Conservation (phyloP, 2,329 filamentous ascomycete genomes). For the Aspergillus sp. region DNA sequence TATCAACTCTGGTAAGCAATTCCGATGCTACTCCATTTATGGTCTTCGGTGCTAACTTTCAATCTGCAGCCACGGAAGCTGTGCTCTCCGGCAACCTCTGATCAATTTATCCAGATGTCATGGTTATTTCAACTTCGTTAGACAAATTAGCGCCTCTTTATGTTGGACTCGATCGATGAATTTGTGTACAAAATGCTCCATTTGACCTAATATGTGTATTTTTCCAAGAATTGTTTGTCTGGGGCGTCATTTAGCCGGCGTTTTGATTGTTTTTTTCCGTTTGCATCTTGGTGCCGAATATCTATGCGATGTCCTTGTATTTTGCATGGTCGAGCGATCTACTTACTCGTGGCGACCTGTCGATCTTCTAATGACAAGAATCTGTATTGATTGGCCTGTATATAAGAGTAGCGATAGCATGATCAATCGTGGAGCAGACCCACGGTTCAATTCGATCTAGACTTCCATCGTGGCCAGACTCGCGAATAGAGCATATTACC, state of each 20-base stretch:
- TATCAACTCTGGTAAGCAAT: constrained; percentile 78
- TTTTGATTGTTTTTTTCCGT: not conserved
- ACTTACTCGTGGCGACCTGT: not conserved
- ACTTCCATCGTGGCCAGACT: not conserved
- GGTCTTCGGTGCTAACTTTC: not conserved
- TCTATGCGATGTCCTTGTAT: not conserved
- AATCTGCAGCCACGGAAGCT: constrained; percentile 1
- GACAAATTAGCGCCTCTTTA: not conserved
- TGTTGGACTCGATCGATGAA: not conserved
- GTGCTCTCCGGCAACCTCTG: not conserved
- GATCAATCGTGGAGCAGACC: not conserved
- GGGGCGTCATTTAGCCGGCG: not conserved
- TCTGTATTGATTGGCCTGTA: not conserved
- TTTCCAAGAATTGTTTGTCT: not conserved
- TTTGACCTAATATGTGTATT: not conserved
- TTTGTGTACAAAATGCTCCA: not conserved
- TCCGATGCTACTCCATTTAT: constrained; percentile 2
- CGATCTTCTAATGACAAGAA: not conserved
- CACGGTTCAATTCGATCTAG: not conserved
- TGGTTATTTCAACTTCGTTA: not conserved
- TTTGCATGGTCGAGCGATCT: not conserved
- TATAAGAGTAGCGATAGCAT: not conserved
- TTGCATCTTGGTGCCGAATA: not conserved
- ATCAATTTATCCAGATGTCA: not conserved
- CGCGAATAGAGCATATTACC: not conserved